A percentile compares a stretch with the other conserved stretches of the same genome.
Evolutionary conservation across 2,329 filamentous ascomycete species (phyloP).

Genomic region (Beauveria scarabaeidicola): DNA sequence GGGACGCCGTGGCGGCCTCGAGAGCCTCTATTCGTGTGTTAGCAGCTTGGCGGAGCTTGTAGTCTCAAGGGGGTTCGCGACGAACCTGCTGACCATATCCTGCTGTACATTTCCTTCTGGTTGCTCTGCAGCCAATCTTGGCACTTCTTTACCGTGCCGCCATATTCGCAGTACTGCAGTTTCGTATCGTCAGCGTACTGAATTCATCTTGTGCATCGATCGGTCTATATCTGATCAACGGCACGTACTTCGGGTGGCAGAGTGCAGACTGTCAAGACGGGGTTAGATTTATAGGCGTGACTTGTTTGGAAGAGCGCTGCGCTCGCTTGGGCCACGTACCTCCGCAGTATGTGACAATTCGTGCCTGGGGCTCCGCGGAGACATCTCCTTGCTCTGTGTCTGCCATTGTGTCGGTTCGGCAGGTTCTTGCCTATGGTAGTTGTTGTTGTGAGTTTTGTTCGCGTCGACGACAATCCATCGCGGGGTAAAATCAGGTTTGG

Average conservation of each 20-base stretch:
- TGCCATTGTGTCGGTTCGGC: conserved; percentile 36
- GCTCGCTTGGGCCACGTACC: conserved; percentile 34
- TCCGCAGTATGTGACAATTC: conserved; percentile 48
- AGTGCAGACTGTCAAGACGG: conserved; percentile 45
- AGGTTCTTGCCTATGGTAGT: background rate
- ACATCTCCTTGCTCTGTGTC: conserved; percentile 41
- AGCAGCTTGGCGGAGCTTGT: background rate
- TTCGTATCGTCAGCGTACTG: conserved; percentile 14
- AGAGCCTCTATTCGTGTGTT: conserved; percentile 54
- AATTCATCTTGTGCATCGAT: background rate
- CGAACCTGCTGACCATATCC: conserved; percentile 79
- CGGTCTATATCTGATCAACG: conserved; percentile 9
- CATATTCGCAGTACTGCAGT: conserved; percentile 95
- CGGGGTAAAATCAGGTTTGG: conserved; percentile 11
- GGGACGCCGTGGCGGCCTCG: conserved; percentile 72
- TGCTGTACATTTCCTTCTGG: conserved; percentile 64
- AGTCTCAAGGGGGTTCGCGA: background rate
- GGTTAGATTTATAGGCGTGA: conserved; percentile 5
- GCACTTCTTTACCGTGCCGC: conserved; percentile 92
- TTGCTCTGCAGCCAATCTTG: conserved; percentile 84
- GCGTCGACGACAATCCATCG: background rate
- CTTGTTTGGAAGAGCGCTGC: background rate
- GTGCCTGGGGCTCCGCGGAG: conserved; percentile 38
- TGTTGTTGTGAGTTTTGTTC: conserved; percentile 3
- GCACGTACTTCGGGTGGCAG: conserved; percentile 52